Conservation (phyloP, 2,329 filamentous ascomycete genomes). For the Aspergillus brunneoviolaceus region DNA sequence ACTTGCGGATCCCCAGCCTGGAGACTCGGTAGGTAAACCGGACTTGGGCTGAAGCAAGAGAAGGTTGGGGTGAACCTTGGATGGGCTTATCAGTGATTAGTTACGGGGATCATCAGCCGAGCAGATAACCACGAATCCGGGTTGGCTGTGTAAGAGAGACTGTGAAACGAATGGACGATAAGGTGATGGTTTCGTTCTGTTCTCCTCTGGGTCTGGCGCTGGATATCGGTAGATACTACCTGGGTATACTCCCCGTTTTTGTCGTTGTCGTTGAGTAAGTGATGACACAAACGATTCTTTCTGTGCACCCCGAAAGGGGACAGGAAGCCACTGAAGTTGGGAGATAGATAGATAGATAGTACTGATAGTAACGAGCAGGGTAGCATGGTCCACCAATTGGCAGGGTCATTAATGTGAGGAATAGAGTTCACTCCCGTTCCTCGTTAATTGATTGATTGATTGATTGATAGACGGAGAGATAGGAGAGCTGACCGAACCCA, state of each 20-base stretch:
- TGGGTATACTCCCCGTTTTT: no score
- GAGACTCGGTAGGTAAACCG: neutral
- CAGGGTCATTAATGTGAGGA: neutral
- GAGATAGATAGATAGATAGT: neutral
- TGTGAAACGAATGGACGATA: neutral
- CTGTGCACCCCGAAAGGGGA: no score
- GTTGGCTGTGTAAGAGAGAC: neutral
- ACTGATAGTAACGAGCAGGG: no score
- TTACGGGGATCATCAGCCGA: neutral
- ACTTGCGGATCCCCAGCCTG: neutral
- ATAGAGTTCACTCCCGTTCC: neutral
- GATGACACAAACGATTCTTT: no score
- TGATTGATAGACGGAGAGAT: no score
- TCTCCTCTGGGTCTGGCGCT: neutral
- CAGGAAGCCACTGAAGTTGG: neutral
- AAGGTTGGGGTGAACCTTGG: neutral
- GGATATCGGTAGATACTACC: no score
- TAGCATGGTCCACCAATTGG: neutral
- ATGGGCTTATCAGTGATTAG: neutral
- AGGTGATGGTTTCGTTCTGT: neutral
- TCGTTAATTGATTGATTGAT: neutral
- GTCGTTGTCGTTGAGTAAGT: no score
- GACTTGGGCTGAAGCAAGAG: neutral
- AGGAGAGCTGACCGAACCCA: neutral
- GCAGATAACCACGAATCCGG: neutral